Evolutionary conservation across 2,329 filamentous ascomycete species (phyloP), one percentile per base, ranked within the genome.

Genomic region (Bipolaris gigantea): DNA sequence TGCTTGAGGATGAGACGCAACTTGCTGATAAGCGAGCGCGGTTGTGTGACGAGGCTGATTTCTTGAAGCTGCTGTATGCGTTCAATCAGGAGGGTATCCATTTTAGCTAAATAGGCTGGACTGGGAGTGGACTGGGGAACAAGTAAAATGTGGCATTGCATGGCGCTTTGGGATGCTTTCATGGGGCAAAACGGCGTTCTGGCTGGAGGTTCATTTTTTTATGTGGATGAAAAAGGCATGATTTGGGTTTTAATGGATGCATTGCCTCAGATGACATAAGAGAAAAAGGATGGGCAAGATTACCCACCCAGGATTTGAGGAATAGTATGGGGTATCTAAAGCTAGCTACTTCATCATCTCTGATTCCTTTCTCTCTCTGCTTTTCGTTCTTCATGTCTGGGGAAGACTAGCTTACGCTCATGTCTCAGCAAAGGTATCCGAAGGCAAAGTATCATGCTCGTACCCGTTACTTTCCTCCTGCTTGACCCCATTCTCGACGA

Each of bases 11-110:
- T 60, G 86, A 88, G 52, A 96, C 92, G 0, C 83, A 86, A 43
- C 80, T 97, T 49, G 88, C 87, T 3, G 90, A 96, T 56, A 90
- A 89, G 77, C 82, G 93, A 61, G 85, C 92, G 10, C 83, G 90
- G 57, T 87, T 94, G 79, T 95, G 92, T 69, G 92, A 97, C 69
- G 91, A 97, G 77, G 92, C 89, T 48, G 92, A 96, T 67, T 97
- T 97, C 71, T 76, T 99, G 71, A 87, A 87, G 64, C 75, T 97
- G 61, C 76, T 96, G 59, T 85, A 83, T 74, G 88, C 89, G 2
- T 96, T 97, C 75, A 96, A 97, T 72, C 85, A 90, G 62, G 90
- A 96, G 72, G 91, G 91, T 25, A 93, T 97, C 55, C 93, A 97
- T 77, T 97, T 97, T 73, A 89, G 85, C 58, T 92, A 65, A 53